Base-by-base conservation (phyloP, 768 basidiomycete species). In the Hortiboletus flavorubellus region DNA sequence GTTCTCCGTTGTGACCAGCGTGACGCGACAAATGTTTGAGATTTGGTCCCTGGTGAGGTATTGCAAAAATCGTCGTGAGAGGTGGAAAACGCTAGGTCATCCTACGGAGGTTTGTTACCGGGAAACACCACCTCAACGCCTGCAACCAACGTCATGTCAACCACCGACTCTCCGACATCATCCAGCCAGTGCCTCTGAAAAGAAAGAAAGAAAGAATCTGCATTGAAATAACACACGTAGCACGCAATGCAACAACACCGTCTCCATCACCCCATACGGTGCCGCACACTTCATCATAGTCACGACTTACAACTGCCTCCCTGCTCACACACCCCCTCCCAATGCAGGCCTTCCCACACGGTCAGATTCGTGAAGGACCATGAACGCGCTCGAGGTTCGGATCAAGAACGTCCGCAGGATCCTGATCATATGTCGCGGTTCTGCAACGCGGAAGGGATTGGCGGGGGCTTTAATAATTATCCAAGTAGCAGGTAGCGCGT, bases 41-140 rank as follows among this genome's bases (percentile, higher is more conserved):
- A 89, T 80, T 55, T 80, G 80, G 61, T 93, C 91, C 0, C 85
- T 86, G 11, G 80, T 64, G 26, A 81, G 67, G 71, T 81, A 87
- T 57, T 86, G 57, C 10, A 21, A 15, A 23, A 1, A 50, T 34
- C 30, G 31, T 46, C 16, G 35, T 64, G 29, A 61, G 37, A 26
- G 2, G 26, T 26, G 5, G 26, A 26, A 26, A 26, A 26, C 21
- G 21, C 37, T 10, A 6, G 37, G 15, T 37, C 33, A 11, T 34
- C 33, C 4, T 34, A 11, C 33, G 11, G 33, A 34, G 21, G 33
- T 34, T 12, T 4, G 33, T 12, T 5, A 65, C 72, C 78, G 23
- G 82, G 78, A 49, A 79, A 77, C 48, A 72, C 54, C 47, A 75
- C 76, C 9, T 75, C 75, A 15, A 72, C 64, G 2, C 75, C 75